Evolutionary conservation across 441 rosid species (phyloP).

Genomic region (Eugenia klotzschiana): DNA sequence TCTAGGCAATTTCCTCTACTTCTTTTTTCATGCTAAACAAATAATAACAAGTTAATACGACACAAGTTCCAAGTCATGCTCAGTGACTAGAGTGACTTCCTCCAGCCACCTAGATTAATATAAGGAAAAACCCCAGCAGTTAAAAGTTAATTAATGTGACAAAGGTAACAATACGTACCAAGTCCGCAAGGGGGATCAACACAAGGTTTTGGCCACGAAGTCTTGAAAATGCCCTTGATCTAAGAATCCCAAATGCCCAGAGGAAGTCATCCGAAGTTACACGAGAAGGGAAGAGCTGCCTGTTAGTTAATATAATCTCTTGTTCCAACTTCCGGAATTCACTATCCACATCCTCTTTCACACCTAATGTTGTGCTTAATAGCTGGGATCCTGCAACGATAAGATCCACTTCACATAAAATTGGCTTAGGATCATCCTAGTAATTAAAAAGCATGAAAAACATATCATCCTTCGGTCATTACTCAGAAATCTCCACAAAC

Average conservation of each 20-base stretch:
- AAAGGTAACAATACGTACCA: slow-evolving; percentile 32
- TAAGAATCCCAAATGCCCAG: slow-evolving; percentile 89
- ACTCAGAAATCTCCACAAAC: not conserved
- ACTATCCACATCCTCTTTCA: slow-evolving; percentile 42
- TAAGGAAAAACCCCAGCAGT: not conserved
- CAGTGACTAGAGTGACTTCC: not conserved
- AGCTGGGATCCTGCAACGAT: slow-evolving; percentile 61
- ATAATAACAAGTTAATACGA: not conserved
- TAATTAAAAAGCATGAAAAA: not conserved
- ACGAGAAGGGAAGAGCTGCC: slow-evolving; percentile 44
- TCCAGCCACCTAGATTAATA: not conserved
- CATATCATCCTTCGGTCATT: not conserved
- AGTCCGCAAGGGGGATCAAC: slow-evolving; percentile 74
- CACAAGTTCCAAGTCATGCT: not conserved
- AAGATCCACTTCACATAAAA: not conserved
- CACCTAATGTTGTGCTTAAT: slow-evolving; percentile 56
- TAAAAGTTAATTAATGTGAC: not conserved
- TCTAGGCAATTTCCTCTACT: not conserved
- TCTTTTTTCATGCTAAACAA: not conserved
- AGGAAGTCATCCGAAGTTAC: slow-evolving; percentile 52
- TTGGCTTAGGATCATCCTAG: not conserved
- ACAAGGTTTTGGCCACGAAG: slow-evolving; percentile 83
- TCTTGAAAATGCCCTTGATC: slow-evolving; percentile 78
- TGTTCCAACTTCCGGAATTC: slow-evolving; percentile 54
- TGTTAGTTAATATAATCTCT: slow-evolving; percentile 47